Base-by-base conservation (phyloP, 768 basidiomycete genomes). In the Psilocybe subaeruginosa region DNA sequence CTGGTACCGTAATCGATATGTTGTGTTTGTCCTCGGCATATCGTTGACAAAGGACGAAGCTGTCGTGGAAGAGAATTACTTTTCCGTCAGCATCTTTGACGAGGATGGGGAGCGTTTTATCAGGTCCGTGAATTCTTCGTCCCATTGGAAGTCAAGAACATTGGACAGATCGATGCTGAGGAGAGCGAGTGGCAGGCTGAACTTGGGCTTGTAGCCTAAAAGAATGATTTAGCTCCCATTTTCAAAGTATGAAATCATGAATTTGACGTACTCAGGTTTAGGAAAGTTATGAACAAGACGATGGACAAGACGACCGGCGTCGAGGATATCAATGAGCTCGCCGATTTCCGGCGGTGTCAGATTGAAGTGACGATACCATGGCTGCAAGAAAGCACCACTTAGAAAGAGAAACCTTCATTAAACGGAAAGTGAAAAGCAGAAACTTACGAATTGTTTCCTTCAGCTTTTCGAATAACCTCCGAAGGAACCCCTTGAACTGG, bases 41-140 rank as follows among this genome's bases (percentile, higher is more conserved):
- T 2, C 90, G 88, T 68, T 97, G 92, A 3, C 93, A 90, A 30
- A 99, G 88, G 53, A 97, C 78, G 78, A 98, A 99, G 19, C 85
- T 85, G 69, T 99, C 97, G 65, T 95, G 92, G 85, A 95, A 98
- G 31, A 99, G 89, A 59, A 99, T 89, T 63, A 93, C 86, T 73
- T 99, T 97, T 52, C 97, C 97, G 65, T 99, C 97, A 29, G 98
- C 95, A 68, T 99, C 97, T 73, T 98, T 96, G 27, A 99, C 95
- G 27, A 97, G 72, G 68, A 99, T 94, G 73, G 91, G 85, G 82
- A 99, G 99, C 0, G 91, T 88, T 74, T 99, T 94, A 0, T 93
- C 88, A 0, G 81, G 74, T 3, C 95, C 93, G 66, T 99, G 97
- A 5, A 95, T 85, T 73, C 93, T 93, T 95, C 93, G 39, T 98